Conservation (phyloP, 345 rosid species). For the Brassica napus region Da-Ae NC_063442.1:9775501-9776000, state of each 20-base stretch:
- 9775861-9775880: too few species aligned
- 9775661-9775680: not conserved
- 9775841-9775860: not conserved
- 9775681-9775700: not conserved
- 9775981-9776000: too few species aligned
- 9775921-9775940: too few species aligned
- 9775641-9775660: not conserved
- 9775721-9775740: not conserved
- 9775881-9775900: too few species aligned
- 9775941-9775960: too few species aligned
- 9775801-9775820: not conserved
- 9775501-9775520: not conserved
- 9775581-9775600: not conserved
- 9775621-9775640: not conserved
- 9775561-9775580: not conserved
- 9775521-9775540: not conserved
- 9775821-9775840: not conserved
- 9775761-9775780: not conserved
- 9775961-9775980: too few species aligned
- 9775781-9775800: not conserved
- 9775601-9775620: not conserved
- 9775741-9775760: not conserved
- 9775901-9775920: too few species aligned
- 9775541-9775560: not conserved
- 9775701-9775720: not conserved